Evolutionary conservation across 495 filamentous ascomycete species (phyloP), one percentile per base, ranked within the genome.

Genomic region (Viridothelium virens): DNA sequence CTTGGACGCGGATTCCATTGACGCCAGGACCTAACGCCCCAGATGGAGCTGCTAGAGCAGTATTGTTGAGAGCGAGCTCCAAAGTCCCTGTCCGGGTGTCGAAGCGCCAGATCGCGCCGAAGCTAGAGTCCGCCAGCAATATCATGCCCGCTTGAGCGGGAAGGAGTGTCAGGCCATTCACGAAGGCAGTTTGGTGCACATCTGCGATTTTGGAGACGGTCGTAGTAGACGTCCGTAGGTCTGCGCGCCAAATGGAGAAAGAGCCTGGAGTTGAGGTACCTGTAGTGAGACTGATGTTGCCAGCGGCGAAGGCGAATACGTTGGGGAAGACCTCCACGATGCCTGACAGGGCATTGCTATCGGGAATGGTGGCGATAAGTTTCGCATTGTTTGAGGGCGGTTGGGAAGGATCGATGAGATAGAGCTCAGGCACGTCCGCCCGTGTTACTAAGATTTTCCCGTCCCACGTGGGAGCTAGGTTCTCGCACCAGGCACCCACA

Each of bases 361-460:
- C 31, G 18, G 53, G 18, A 14, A 59, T 59, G 18, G n/a, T 59
- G 5, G 53, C 53, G 14, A 59, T 4, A 6, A 59, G 53, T 18
- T 36, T 5, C 9, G 53, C 53, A 36, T 59, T 59, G 4, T 0
- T 36, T 36, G 31, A 59, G 31, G 53, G 14, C 2, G 53, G 31
- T 36, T 7, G 18, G 36, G 31, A 59, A 34, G 53, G 53, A 14
- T 59, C 53, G 31, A 59, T 59, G 14, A 59, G 53, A 36, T 59
- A 59, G 53, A 59, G 53, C 53, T 59, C 31, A 7, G 53, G 53
- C 5, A 36, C 53, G 53, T 59, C 53, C 3, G 36, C 6, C 0
- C 53, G 53, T 34, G 53, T 59, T 34, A 59, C 53, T 3, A 59
- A 31, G 31, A 59, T 9, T 59, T 59, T 59, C 6, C 53, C 53